Percentiles rank a stretch among this genome's conserved stretches.
phyloP scores from a whole-genome alignment of 139 green algal genomes.

The Deuterostichococcus epilithicus region DNA sequence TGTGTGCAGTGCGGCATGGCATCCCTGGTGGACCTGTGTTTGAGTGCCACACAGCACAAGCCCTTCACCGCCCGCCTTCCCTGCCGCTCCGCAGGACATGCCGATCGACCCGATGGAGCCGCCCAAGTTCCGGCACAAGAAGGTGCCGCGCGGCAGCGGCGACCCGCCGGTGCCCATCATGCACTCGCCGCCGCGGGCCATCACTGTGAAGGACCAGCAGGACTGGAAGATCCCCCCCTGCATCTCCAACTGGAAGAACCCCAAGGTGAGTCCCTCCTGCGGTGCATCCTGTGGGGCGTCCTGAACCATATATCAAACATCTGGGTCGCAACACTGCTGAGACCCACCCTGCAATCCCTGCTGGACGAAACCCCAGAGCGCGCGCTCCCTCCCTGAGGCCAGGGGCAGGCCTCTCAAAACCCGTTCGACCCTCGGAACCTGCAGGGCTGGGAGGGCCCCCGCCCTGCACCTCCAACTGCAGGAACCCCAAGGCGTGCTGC shows the following conservation, averaged over 20 bases:
- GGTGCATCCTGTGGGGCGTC: no score
- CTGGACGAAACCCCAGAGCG: no score
- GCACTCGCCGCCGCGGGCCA: constrained; percentile 87
- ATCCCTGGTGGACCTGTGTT: no score
- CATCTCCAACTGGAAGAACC: constrained; percentile 98
- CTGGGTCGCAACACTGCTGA: no score
- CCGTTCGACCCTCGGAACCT: no score
- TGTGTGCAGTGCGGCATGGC: no score
- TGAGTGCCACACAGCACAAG: no score
- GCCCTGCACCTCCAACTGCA: constrained; percentile 97
- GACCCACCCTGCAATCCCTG: neutral
- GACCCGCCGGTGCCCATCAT: constrained; percentile 93
- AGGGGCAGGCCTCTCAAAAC: no score
- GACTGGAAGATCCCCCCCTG: constrained; percentile 99
- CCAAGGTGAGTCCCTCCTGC: constrained; percentile 76
- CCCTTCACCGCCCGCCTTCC: no score
- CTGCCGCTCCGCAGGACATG: constrained; percentile 85
- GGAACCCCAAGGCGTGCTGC: constrained; percentile 76
- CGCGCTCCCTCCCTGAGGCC: no score
- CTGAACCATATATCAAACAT: no score
- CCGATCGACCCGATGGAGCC: constrained; percentile 94
- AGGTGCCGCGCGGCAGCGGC: constrained; percentile 77
- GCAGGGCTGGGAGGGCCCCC: constrained; percentile 98
- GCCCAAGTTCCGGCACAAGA: constrained; percentile 93
- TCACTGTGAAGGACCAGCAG: constrained; percentile 85